Percentiles rank a stretch among this genome's conserved stretches.
Evolutionary conservation across 1,284 basidiomycete genomes (phyloP).

Genomic region (Vanrija humicola): DNA sequence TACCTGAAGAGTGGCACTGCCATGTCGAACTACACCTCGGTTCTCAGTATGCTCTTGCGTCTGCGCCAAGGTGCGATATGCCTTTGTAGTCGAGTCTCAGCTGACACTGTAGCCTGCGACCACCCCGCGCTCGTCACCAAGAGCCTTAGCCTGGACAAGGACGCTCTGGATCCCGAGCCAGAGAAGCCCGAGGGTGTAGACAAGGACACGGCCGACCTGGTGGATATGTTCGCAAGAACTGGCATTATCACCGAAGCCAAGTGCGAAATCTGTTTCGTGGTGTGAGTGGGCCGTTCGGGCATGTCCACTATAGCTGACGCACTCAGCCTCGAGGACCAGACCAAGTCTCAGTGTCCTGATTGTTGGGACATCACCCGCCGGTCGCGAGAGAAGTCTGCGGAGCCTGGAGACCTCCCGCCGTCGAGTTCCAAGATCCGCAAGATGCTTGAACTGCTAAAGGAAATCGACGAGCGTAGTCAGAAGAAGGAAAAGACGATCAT

Average conservation of each 20-base stretch:
- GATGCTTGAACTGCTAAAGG: conserved; percentile 67
- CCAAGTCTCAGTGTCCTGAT: conserved; percentile 56
- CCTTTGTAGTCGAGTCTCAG: conserved; percentile 12
- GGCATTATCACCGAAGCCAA: conserved; percentile 59
- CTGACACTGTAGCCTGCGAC: conserved; percentile 64
- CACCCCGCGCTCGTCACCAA: conserved; percentile 77
- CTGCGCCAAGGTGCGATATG: conserved; percentile 69
- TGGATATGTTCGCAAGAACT: conserved; percentile 67
- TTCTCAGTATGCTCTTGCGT: conserved; percentile 76
- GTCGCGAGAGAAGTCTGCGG: not conserved
- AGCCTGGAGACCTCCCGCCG: conserved; percentile 52
- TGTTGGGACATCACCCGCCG: conserved; percentile 49
- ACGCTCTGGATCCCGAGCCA: conserved; percentile 64
- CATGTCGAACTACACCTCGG: conserved; percentile 72
- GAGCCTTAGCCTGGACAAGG: conserved; percentile 66
- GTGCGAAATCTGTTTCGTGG: conserved; percentile 68
- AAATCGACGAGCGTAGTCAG: conserved; percentile 62
- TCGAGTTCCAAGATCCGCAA: conserved; percentile 84
- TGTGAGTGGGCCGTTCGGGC: conserved; percentile 51
- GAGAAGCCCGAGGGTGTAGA: conserved; percentile 53
- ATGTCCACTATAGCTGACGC: not conserved
- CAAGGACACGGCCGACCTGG: conserved; percentile 61
- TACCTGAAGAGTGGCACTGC: conserved; percentile 58
- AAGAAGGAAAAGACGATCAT: conserved; percentile 79
- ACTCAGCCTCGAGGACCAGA: conserved; percentile 17